Evolutionary conservation across 441 rosid genomes (phyloP), one percentile per base, ranked within the genome.

Genomic region (Biscutella laevigata): DNA sequence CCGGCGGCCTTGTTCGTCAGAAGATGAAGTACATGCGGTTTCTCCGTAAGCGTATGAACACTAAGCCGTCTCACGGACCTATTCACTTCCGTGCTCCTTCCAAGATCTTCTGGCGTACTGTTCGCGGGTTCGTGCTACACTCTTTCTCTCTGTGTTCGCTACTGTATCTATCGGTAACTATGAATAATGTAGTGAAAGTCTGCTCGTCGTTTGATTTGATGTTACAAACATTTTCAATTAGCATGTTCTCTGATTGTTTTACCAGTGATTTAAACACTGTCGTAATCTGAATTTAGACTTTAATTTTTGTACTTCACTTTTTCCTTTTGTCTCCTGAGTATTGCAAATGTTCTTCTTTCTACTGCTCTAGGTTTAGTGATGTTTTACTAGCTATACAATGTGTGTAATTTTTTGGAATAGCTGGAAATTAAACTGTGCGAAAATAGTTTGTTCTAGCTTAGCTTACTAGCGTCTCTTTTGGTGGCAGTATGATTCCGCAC

Each of bases 401-500:
- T 49, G 11, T 32, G 2, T 17, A 2, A 17, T 15, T 1, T n/a
- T 27, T 13, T 17, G 10, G 28, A n/a, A 1, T n/a, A 41, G 2
- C 5, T 41, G 0, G 14, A 16, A 0, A 15, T 25, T 17, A 38
- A 19, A 46, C 17, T 57, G 5, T 1, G 16, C 7, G 13, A 4
- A 34, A 10, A n/a, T 40, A 6, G 3, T 12, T 37, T 11, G n/a
- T n/a, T n/a, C n/a, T 0, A 30, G 10, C 25, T n/a, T 16, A 43
- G 45, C 27, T 13, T 3, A 7, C 1, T 17, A 5, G 48, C 14
- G 13, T 6, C 6, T 45, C 16, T 53, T 11, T 33, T 20, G 47
- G 11, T 61, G 58, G 66, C 59, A 81, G 82, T 42, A 81, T 81
- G 87, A 76, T 81, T 56, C 87, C 84, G 0, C 84, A 81, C 57